Evolutionary conservation across 352 stramenopile genomes (phyloP).

Genomic region (Globisporangium nagaii): DNA sequence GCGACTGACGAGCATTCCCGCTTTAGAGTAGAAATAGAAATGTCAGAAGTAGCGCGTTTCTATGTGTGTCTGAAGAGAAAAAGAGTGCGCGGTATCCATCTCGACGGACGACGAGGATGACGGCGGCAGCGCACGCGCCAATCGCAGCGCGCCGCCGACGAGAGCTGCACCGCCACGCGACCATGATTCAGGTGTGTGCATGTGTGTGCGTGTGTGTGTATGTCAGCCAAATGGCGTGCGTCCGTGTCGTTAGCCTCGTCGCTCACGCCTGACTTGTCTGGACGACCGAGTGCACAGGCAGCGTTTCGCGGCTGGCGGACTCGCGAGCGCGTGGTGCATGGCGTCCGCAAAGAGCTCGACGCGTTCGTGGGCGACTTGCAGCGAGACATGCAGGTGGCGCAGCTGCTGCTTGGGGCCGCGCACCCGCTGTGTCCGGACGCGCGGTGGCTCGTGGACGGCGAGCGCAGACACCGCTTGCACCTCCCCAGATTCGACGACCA

Average conservation of each 20-base stretch:
- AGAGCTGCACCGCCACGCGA: constrained; percentile 18
- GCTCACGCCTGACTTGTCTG: constrained; percentile 1
- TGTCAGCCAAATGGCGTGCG: not conserved
- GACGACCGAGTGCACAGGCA: constrained; percentile 17
- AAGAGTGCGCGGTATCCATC: not conserved
- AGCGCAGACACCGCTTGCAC: constrained; percentile 20
- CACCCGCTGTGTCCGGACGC: not conserved
- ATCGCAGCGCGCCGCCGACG: not conserved
- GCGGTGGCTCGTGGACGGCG: constrained; percentile 17
- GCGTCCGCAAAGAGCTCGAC: constrained; percentile 37
- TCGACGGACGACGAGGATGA: not conserved
- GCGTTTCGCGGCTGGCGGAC: constrained; percentile 53
- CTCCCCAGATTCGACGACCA: constrained; percentile 36
- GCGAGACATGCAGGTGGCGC: constrained; percentile 25
- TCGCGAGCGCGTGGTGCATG: constrained; percentile 37
- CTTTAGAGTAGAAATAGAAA: too few species aligned
- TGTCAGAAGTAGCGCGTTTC: too few species aligned
- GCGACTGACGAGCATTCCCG: too few species aligned
- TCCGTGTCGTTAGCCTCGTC: not conserved
- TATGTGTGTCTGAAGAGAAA: too few species aligned
- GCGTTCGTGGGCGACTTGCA: constrained; percentile 35
- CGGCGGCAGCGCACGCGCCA: not conserved
- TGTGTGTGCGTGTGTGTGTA: not conserved
- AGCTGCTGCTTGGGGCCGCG: constrained; percentile 17
- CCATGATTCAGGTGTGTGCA: constrained; percentile 16